Base-by-base conservation (phyloP, 2,329 filamentous ascomycete species). In the Cladobotryum protrusum region DNA sequence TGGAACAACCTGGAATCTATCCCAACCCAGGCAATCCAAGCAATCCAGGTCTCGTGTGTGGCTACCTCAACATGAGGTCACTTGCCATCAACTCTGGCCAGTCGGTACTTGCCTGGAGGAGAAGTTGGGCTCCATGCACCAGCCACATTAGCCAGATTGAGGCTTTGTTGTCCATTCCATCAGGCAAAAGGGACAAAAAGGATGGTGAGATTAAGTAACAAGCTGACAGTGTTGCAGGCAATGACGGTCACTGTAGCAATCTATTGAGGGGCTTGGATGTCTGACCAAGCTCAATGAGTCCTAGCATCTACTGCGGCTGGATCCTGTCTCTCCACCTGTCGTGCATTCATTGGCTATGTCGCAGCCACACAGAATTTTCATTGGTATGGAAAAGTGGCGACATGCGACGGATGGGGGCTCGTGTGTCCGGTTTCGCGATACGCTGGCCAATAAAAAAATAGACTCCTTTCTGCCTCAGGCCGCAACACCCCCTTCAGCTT, bases 51-150 rank as follows among this genome's bases (percentile, higher is more conserved):
- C 24, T 42, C 39, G 39, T 19, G 39, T 42, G 39, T 18, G 39
- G 39, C 14, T 42, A 47, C 44, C 36, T 44, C 17, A n/a, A 11
- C 15, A 20, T 24, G 44, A 47, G 49, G 49, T 51, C 49, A 51
- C 49, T 51, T 44, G 45, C 49, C 49, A 35, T 29, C 24, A 29
- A 9, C 24, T 29, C 24, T 29, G 24, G 24, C 24, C 24, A 29
- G 24, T 29, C 24, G 24, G 24, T 29, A 29, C 24, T 29, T 29
- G 24, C 24, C 24, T 29, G 24, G 24, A 29, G 24, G 24, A 29
- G 24, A 29, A 29, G 24, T 29, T 29, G 24, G 24, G 24, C 24
- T 29, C 24, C 24, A 29, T 29, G 24, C 24, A 29, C 24, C 24
- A 29, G 24, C 24, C 24, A 29, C 24, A 29, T 29, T 29, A 29